Base-by-base conservation (phyloP, 1,139 yeast species). In the Candida tunisiensis region DNA sequence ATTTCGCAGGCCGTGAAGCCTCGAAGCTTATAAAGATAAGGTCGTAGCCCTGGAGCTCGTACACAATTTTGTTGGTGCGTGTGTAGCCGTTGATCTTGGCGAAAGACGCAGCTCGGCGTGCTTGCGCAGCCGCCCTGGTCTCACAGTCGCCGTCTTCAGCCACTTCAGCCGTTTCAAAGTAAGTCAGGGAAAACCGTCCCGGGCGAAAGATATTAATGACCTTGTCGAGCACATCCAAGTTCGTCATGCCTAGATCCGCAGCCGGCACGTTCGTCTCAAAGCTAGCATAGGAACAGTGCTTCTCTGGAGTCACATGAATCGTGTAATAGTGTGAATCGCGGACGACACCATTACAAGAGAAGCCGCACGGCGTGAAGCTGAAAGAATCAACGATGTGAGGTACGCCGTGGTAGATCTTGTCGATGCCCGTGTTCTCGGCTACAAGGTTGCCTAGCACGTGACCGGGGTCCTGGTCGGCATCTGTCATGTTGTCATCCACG, bases 351-450 rank as follows among this genome's bases (percentile, higher is more conserved):
- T 88, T 88, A 27, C 94, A 79, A 3, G 94, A 80, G 47, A 71
- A 88, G 10, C 98, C 98, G 53, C 96, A 88, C 2, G 98, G 98
- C n/a, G 79, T 61, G 50, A 88, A 88, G 17, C 92, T 74, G 55
- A 83, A 88, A 4, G 94, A 80, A 56, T 85, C 96, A 43, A 46
- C 66, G 10, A 49, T 44, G 28, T 56, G 52, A 15, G 41, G 36
- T 14, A 31, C 32, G 23, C 35, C 32, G 6, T 55, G 51, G 42
- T 77, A 77, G 23, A 83, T 47, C 25, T 60, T 47, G 51, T 75
- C 74, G 41, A 82, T 62, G 5, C 66, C 65, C 11, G 83, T 62
- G 29, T 56, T 51, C 28, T 55, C 52, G 56, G 91, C 72, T 44
- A 82, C 78, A 26, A 68, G 61, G 25, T 61, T 51, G 5, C 95